Evolutionary conservation across 257 asterid genomes (phyloP).

Genomic region (Solanum lycopersicoides): DNA sequence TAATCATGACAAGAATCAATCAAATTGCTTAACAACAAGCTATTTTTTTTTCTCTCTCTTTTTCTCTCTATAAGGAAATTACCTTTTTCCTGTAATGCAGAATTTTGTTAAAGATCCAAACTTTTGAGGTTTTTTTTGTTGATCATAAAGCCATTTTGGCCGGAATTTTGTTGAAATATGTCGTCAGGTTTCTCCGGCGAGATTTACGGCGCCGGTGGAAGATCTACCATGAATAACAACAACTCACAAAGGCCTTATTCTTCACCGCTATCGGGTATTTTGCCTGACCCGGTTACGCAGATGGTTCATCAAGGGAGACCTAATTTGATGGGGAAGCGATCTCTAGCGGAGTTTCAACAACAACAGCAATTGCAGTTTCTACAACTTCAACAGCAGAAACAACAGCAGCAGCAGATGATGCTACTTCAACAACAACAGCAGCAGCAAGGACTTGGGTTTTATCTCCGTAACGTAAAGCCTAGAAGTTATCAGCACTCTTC

Average conservation of each 20-base stretch:
- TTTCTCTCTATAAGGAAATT: neutral
- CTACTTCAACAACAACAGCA: conserved; percentile 10
- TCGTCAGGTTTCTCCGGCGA: conserved; percentile 61
- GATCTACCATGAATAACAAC: conserved; percentile 23
- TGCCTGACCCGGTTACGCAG: conserved; percentile 42
- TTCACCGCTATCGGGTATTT: conserved; percentile 47
- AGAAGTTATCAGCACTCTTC: conserved; percentile 44
- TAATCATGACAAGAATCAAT: conserved; percentile 41
- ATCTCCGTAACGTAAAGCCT: conserved; percentile 58
- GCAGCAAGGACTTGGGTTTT: conserved; percentile 37
- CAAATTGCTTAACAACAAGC: conserved; percentile 22
- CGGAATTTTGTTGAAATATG: conserved; percentile 14
- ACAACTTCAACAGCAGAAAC: neutral
- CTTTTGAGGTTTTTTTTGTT: neutral
- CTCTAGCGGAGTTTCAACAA: conserved; percentile 52
- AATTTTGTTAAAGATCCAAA: conserved; percentile 10
- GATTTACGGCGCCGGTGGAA: conserved; percentile 38
- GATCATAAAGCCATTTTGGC: neutral
- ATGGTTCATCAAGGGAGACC: conserved; percentile 27
- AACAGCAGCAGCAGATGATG: neutral
- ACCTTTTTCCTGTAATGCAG: conserved; percentile 17
- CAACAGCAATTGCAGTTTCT: conserved; percentile 16
- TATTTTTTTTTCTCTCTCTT: neutral
- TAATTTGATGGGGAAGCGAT: conserved; percentile 53
- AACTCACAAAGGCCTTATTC: conserved; percentile 26